Evolutionary conservation across 139 green algal species (phyloP).

Genomic region (Parachlorella kessleri): DNA sequence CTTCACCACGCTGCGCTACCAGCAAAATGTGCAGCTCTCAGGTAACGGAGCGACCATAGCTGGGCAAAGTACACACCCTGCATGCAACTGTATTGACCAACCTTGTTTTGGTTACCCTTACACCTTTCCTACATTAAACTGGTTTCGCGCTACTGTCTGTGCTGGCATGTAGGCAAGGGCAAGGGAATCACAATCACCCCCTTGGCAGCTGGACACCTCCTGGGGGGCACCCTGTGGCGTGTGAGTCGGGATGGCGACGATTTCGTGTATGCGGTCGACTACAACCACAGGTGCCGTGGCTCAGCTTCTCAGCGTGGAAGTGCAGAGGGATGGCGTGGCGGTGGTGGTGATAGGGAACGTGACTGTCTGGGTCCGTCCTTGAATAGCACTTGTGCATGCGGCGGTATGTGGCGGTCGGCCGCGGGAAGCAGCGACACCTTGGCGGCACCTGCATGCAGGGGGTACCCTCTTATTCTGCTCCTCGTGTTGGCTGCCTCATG

Average conservation of each 20-base stretch:
- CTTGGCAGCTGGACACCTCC: conserved; percentile 75
- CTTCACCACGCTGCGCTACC: conserved; percentile 65
- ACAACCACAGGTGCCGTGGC: conserved; percentile 81
- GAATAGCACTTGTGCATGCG: too few relatives aligned
- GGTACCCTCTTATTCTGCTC: too few relatives aligned
- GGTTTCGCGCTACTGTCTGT: background rate
- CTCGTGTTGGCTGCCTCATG: too few relatives aligned
- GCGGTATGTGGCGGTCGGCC: too few relatives aligned
- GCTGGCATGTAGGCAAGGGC: conserved; percentile 41
- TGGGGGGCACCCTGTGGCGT: conserved; percentile 90
- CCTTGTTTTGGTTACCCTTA: background rate
- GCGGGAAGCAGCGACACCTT: too few relatives aligned
- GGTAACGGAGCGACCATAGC: too few relatives aligned
- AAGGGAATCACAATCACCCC: conserved; percentile 75
- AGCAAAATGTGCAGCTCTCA: conserved; percentile 58
- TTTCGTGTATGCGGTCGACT: conserved; percentile 90
- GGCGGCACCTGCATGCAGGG: too few relatives aligned
- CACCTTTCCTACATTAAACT: background rate
- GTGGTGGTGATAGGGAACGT: background rate
- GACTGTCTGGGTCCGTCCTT: too few relatives aligned
- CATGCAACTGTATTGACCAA: background rate
- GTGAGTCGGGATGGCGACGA: conserved; percentile 75
- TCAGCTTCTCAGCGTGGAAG: background rate
- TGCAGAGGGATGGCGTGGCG: background rate
- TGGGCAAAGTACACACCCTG: too few relatives aligned